Conservation (phyloP, 2,329 filamentous ascomycete species). For the Aureobasidium leucospermi region DNA sequence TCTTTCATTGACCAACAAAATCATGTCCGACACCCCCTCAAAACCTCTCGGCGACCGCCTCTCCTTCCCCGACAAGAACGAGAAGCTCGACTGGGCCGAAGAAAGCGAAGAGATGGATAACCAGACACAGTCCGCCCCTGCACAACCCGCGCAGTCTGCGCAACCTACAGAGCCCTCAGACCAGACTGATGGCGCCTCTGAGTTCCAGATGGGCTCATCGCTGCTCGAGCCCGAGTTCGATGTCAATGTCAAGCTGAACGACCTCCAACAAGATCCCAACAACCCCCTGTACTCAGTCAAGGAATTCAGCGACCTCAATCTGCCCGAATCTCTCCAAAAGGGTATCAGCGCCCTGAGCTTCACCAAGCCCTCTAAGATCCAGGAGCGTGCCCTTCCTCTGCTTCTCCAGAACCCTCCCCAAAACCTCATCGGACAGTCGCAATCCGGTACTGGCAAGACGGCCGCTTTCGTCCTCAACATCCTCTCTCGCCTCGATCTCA, state of each 20-base stretch:
- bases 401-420: constrained; percentile 78
- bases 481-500: constrained; percentile 75
- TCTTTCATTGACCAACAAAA: not conserved
- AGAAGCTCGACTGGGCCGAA: constrained; percentile 28
- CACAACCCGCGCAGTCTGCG: constrained; percentile 5
- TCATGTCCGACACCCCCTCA: not conserved
- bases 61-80: constrained; percentile 17
- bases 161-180: not conserved
- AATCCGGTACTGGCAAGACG: constrained; percentile 97
- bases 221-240: constrained; percentile 69
- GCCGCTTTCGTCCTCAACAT: constrained; percentile 93
- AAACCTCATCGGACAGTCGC: constrained; percentile 98
- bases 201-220: constrained; percentile 32
- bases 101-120: constrained; percentile 20
- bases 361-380: constrained; percentile 93
- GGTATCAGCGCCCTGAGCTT: constrained; percentile 79
- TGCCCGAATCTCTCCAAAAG: constrained; percentile 69
- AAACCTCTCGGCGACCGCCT: constrained; percentile 24
- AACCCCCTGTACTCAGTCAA: constrained; percentile 82
- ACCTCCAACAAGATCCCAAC: constrained; percentile 77
- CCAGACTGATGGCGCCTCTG: constrained; percentile 38
- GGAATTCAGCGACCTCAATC: constrained; percentile 74
- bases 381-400: constrained; percentile 86
- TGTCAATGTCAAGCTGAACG: constrained; percentile 86
- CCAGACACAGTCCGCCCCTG: not conserved